Conservation (phyloP, 225 moss, liverwort and hornwort species). For the Takakia lepidozioides region DNA sequence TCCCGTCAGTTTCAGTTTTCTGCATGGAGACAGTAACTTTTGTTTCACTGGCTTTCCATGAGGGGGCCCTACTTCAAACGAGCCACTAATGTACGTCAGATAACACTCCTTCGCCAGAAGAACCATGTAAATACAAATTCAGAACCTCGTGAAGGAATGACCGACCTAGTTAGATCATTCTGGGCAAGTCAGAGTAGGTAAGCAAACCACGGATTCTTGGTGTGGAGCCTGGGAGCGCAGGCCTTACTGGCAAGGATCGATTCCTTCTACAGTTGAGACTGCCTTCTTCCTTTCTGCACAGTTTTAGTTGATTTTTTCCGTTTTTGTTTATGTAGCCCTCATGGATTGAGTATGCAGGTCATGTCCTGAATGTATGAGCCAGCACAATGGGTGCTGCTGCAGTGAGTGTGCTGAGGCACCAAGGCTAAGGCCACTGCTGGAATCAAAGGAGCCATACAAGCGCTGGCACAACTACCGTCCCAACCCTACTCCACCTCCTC, state of each 20-base stretch:
- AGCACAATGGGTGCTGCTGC: conserved; percentile 80
- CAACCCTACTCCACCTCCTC: conserved; percentile 37
- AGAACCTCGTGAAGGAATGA: too few species aligned
- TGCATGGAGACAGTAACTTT: too few species aligned
- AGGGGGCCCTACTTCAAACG: conserved; percentile 21
- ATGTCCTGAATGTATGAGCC: conserved; percentile 55
- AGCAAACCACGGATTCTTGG: too few species aligned
- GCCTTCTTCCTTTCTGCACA: background rate
- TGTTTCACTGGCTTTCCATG: conserved; percentile 45
- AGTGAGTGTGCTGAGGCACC: conserved; percentile 52
- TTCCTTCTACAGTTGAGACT: background rate
- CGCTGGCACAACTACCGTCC: conserved; percentile 97
- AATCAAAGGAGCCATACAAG: conserved; percentile 54
- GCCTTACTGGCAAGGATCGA: background rate
- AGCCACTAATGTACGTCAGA: conserved; percentile 4
- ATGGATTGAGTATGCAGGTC: too few species aligned
- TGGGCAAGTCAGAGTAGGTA: too few species aligned
- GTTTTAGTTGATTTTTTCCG: too few species aligned
- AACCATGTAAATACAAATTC: too few species aligned
- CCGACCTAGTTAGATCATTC: too few species aligned
- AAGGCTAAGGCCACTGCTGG: conserved; percentile 63
- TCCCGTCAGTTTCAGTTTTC: too few species aligned
- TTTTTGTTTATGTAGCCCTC: too few species aligned
- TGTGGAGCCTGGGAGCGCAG: too few species aligned
- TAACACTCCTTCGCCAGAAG: conserved; percentile 15